These are phyloP conservation scores for Rhododendron molle DNA, from an alignment of 148 eudicot genomes.

Conservation along the genomic window DNA sequence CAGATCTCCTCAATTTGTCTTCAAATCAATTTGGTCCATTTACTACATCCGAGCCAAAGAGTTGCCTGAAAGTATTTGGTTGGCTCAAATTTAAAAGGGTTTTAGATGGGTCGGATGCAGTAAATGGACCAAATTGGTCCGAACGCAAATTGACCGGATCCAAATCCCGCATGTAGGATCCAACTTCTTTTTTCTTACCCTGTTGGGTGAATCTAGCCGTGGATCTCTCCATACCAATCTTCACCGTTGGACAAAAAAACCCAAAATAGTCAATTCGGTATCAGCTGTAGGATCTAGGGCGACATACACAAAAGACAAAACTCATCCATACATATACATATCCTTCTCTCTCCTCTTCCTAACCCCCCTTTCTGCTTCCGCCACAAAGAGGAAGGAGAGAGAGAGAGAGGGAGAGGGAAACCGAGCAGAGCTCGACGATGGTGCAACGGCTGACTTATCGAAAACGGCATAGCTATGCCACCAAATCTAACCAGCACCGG, in stretches of 20 bases:
- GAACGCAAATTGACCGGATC: too few species aligned
- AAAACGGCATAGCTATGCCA: constrained; percentile 56
- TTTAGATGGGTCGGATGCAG: too few species aligned
- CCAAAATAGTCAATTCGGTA: background rate
- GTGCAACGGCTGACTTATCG: constrained; percentile 60
- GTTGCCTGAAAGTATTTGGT: too few species aligned
- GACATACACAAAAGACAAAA: background rate
- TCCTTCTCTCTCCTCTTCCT: background rate
- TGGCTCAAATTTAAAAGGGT: too few species aligned
- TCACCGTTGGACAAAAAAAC: background rate
- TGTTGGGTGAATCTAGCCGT: background rate
- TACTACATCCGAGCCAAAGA: too few species aligned
- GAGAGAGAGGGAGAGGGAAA: constrained; percentile 4
- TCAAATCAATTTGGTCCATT: too few species aligned
- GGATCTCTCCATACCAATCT: background rate
- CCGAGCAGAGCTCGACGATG: constrained; percentile 17
- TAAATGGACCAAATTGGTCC: too few species aligned
- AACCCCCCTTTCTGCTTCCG: background rate
- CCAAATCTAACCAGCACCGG: constrained; percentile 65
- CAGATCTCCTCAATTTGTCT: too few species aligned
- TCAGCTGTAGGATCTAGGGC: constrained; percentile 9
- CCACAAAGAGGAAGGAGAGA: constrained; percentile 9
- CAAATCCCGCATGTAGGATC: too few species aligned
- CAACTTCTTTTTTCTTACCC: too few species aligned
- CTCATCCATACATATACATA: background rate